Percentiles rank a stretch among this genome's conserved stretches.
phyloP scores from a whole-genome alignment of 164 flowering plant species.

The Aristolochia contorta region DNA sequence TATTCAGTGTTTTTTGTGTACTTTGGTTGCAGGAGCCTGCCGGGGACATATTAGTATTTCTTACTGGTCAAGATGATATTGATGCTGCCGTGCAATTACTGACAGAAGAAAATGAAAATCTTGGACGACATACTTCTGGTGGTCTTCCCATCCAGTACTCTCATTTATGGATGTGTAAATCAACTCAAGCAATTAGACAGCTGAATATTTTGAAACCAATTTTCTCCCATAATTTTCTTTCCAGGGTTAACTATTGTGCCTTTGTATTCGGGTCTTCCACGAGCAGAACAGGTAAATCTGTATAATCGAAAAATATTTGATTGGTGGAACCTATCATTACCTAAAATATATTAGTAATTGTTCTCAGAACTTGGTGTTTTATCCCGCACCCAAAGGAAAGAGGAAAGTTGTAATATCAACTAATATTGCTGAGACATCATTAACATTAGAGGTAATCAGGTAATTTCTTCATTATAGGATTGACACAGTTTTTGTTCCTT shows the following conservation, averaged over 20 bases:
- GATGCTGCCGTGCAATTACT: slow-evolving; percentile 73
- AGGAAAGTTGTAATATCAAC: slow-evolving; percentile 93
- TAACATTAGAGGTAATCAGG: slow-evolving; percentile 76
- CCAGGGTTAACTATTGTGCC: slow-evolving; percentile 75
- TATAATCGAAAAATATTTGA: background rate
- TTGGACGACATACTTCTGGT: slow-evolving; percentile 46
- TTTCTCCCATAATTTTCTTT: background rate
- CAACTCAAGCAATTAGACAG: no score
- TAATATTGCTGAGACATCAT: slow-evolving; percentile 96
- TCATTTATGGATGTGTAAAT: background rate
- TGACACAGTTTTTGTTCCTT: no score
- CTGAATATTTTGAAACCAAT: no score
- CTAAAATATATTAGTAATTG: slow-evolving; percentile 7
- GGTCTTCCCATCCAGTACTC: background rate
- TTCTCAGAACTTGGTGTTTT: slow-evolving; percentile 69
- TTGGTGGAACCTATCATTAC: background rate
- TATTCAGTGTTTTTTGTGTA: background rate
- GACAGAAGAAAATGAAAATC: slow-evolving; percentile 54
- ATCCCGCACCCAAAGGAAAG: slow-evolving; percentile 87
- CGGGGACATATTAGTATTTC: slow-evolving; percentile 90
- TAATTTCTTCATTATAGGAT: background rate
- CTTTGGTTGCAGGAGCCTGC: slow-evolving; percentile 49
- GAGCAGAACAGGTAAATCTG: slow-evolving; percentile 71
- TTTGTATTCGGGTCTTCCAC: slow-evolving; percentile 84
- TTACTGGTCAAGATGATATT: slow-evolving; percentile 98